These are phyloP conservation scores for Centrapalus pauciflorus DNA, from an alignment of 129 eudicot species.

Conservation along the genomic window DNA sequence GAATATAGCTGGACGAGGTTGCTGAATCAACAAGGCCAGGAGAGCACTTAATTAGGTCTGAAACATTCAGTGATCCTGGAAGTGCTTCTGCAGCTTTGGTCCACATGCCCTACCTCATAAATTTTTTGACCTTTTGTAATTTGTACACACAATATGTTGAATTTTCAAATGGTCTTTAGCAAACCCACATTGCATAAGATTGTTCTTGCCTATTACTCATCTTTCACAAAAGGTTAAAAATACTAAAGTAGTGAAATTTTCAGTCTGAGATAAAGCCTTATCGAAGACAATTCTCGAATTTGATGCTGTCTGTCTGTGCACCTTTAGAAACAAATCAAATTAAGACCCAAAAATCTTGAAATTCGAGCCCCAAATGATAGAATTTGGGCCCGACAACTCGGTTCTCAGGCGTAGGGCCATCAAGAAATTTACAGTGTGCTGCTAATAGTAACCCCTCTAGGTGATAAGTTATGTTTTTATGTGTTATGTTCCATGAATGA, in stretches of 20 bases:
- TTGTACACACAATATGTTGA: no score
- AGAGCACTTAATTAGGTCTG: constrained; percentile 17
- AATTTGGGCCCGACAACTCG: background rate
- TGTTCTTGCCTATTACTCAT: background rate
- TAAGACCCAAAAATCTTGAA: constrained; percentile 3
- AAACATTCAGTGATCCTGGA: constrained; percentile 17
- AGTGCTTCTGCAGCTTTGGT: constrained; percentile 17
- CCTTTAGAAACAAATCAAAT: no score
- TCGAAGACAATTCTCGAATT: no score
- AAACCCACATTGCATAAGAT: background rate
- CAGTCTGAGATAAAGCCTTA: no score
- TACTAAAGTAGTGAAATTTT: no score
- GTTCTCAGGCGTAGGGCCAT: no score
- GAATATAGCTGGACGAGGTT: constrained; percentile 26
- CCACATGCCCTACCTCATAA: constrained; percentile 31
- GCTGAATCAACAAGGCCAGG: constrained; percentile 10
- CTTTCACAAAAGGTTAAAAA: no score
- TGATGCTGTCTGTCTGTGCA: no score
- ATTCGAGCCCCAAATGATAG: background rate
- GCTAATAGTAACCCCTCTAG: no score
- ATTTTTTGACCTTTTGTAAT: constrained; percentile 11
- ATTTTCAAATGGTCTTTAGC: background rate
- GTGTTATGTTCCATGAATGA: no score
- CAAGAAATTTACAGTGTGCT: no score
- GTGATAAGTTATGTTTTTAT: no score